phyloP scores from a whole-genome alignment of 2,329 filamentous ascomycete species.

The Fusarium succisae region DNA sequence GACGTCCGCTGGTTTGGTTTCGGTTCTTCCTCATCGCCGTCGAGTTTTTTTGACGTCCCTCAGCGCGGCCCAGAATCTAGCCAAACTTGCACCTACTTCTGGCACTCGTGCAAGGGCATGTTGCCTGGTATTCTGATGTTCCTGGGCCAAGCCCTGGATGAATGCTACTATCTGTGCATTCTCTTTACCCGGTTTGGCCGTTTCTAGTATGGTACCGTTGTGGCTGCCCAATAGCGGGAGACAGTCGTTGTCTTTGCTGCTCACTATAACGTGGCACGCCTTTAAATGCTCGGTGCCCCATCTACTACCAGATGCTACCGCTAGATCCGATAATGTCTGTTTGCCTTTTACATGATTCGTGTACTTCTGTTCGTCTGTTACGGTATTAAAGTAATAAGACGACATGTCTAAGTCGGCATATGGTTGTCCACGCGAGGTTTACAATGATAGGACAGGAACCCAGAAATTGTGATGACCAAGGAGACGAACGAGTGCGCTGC shows the following conservation, averaged over 20 bases:
- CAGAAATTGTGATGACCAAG: not conserved
- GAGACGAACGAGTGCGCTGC: not conserved
- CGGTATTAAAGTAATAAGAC: not conserved
- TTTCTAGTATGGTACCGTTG: not conserved
- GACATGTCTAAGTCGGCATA: not conserved
- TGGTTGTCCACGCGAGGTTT: not conserved
- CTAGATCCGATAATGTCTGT: not conserved
- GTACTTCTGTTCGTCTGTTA: not conserved
- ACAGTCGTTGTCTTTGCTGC: fast-evolving
- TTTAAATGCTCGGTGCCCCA: not conserved
- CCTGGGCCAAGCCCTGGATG: fast-evolving
- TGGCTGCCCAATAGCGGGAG: too few species aligned
- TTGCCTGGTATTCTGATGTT: not conserved
- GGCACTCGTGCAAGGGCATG: not conserved
- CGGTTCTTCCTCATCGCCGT: not conserved
- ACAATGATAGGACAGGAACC: not conserved
- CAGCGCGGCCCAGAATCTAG: not conserved
- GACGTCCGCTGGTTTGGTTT: not conserved
- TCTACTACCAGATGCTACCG: not conserved
- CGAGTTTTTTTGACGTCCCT: not conserved
- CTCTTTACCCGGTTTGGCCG: fast-evolving
- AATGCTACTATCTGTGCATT: not conserved
- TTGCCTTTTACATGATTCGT: fast-evolving
- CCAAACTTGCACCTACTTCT: not conserved
- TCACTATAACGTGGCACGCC: not conserved